Percentiles rank a stretch among this genome's conserved stretches.
Conservation (phyloP, 2,329 filamentous ascomycete genomes). For the Phialophora expanda region DNA sequence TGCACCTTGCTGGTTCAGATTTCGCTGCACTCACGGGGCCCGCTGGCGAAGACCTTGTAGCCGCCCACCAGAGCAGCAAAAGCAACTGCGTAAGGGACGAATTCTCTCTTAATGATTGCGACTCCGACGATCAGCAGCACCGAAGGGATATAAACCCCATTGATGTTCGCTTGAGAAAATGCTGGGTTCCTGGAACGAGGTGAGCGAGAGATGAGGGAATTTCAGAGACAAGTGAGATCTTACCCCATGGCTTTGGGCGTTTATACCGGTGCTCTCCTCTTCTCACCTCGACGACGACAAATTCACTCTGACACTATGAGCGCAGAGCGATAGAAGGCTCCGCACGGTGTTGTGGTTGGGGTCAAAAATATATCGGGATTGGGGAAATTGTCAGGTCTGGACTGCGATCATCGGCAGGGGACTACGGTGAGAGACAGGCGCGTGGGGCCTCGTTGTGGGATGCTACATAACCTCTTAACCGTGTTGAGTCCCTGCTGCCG, state of each 20-base stretch:
- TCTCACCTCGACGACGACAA: constrained; percentile 3
- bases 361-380: constrained; percentile 26
- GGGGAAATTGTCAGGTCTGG: constrained; percentile 11
- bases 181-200: constrained; percentile 24
- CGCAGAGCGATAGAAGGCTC: background rate
- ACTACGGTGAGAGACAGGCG: constrained; percentile 1
- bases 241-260: constrained; percentile 22
- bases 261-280: constrained; percentile 7
- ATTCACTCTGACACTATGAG: constrained; percentile 1
- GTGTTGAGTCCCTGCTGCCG: background rate
- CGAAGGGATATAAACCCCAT: constrained; percentile 84
- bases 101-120: constrained; percentile 78
- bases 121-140: constrained; percentile 76
- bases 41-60: constrained; percentile 72
- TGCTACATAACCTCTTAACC: background rate
- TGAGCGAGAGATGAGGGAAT: constrained; percentile 9
- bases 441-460: constrained; percentile 23
- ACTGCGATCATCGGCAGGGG: constrained; percentile 14
- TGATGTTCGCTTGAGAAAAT: constrained; percentile 63
- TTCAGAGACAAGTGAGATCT: background rate
- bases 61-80: constrained; percentile 69
- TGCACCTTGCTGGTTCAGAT: background rate
- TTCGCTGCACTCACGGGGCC: constrained; percentile 51
- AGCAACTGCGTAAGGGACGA: constrained; percentile 71
- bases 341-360: constrained; percentile 11